Percentiles rank a stretch among this genome's conserved stretches.
phyloP scores from a whole-genome alignment of 176 grass and related monocot genomes.

The Eragrostis nindensis region DNA sequence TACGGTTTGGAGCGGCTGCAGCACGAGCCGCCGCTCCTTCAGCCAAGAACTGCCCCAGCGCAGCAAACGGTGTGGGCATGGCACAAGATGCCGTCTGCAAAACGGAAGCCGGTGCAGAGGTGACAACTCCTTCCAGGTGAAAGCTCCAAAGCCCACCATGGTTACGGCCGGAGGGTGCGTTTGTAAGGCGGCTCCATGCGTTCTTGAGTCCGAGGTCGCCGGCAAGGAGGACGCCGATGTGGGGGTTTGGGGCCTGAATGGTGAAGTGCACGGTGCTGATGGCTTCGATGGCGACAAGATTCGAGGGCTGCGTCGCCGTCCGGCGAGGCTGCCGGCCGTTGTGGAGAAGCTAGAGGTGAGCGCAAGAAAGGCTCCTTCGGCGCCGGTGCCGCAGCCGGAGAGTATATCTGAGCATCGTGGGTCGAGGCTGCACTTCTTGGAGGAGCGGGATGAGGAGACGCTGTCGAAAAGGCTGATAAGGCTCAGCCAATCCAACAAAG shows the following conservation, averaged over 20 bases:
- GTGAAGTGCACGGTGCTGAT: constrained; percentile 15
- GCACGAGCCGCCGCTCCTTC: constrained; percentile 47
- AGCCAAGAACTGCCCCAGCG: constrained; percentile 15
- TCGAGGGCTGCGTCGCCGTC: constrained; percentile 24
- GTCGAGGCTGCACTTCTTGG: constrained; percentile 74
- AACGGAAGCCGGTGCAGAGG: not conserved
- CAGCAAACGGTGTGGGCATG: not conserved
- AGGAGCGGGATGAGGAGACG: constrained; percentile 76
- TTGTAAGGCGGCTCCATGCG: constrained; percentile 51
- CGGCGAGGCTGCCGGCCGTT: constrained; percentile 31
- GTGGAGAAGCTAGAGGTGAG: constrained; percentile 20
- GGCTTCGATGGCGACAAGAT: constrained; percentile 23
- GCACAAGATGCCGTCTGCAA: not conserved
- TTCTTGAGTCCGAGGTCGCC: constrained; percentile 46
- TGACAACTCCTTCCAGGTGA: not conserved
- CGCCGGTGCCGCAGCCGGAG: constrained; percentile 7
- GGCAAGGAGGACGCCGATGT: constrained; percentile 42
- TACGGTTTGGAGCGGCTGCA: constrained; percentile 55
- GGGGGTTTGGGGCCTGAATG: constrained; percentile 27
- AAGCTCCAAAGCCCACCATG: not conserved
- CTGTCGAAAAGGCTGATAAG: constrained; percentile 71
- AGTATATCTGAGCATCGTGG: constrained; percentile 24
- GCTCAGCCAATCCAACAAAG: constrained; percentile 81
- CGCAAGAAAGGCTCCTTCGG: not conserved
- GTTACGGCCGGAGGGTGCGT: constrained; percentile 28